phyloP scores from a whole-genome alignment of 306 rosid genomes.

The Boehmeria nivea region DNA sequence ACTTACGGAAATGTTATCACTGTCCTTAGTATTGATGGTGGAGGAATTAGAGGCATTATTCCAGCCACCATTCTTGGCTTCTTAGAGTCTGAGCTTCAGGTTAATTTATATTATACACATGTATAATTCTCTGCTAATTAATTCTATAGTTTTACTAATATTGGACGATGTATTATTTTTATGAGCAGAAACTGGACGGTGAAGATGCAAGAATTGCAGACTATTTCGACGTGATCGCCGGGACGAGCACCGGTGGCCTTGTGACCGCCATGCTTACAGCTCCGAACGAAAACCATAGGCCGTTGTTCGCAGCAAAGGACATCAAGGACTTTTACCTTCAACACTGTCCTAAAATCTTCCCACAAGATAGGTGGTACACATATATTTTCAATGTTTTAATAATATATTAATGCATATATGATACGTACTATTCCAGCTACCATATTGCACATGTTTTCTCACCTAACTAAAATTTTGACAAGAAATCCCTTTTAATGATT shows the following conservation, averaged over 20 bases:
- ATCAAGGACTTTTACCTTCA: slow-evolving; percentile 31
- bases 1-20: slow-evolving; percentile 57
- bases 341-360: slow-evolving; percentile 39
- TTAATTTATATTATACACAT: not conserved
- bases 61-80: slow-evolving; percentile 53
- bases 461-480: not conserved
- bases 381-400: not conserved
- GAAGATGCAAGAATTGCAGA: slow-evolving; percentile 26
- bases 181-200: slow-evolving; percentile 25
- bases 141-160: not conserved
- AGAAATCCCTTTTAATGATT: not conserved
- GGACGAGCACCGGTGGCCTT: slow-evolving; percentile 45
- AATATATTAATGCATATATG: not conserved
- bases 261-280: slow-evolving; percentile 37
- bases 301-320: slow-evolving; percentile 31
- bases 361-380: slow-evolving; percentile 21
- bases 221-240: slow-evolving; percentile 33
- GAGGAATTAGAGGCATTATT: slow-evolving; percentile 62
- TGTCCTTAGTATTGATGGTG: slow-evolving; percentile 67
- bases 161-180: not conserved
- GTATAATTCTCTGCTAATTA: not conserved
- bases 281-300: slow-evolving; percentile 26
- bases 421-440: not conserved
- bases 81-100: slow-evolving; percentile 71
- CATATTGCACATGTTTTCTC: not conserved